Conservation (phyloP, 331 rosid genomes). For the Quercus phellos region DNA sequence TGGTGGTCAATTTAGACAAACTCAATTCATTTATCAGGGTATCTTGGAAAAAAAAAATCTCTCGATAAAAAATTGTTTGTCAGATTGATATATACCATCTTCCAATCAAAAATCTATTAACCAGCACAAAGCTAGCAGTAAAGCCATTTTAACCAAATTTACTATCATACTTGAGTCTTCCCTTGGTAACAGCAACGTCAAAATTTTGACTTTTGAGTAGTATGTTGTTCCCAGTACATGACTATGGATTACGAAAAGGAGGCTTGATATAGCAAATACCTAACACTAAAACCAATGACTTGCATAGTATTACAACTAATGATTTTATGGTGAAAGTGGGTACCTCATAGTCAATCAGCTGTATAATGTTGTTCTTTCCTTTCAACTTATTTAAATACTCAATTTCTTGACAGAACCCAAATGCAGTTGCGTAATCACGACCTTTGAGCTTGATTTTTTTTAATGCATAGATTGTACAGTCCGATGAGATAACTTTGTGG, state of each 20-base stretch:
- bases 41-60: neutral
- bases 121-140: neutral
- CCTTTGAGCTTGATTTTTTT: conserved; percentile 94
- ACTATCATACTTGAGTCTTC: conserved; percentile 1
- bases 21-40: neutral
- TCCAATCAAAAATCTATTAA: neutral
- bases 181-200: neutral
- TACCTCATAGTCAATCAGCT: conserved; percentile 93
- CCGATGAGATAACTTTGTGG: conserved; percentile 94
- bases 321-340: conserved; percentile 10
- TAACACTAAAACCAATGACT: conserved; percentile 9
- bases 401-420: conserved; percentile 95
- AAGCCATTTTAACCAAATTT: conserved; percentile 11
- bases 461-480: conserved; percentile 85
- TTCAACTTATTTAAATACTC: conserved; percentile 80
- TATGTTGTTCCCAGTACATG: neutral
- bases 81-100: neutral
- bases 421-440: conserved; percentile 94
- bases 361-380: conserved; percentile 85
- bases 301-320: neutral
- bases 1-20: neutral
- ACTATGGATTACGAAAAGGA: neutral
- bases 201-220: neutral
- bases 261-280: conserved; percentile 10
- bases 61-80: neutral